Conservation (phyloP, 2,329 filamentous ascomycete species). For the Aphanocladium album region DNA sequence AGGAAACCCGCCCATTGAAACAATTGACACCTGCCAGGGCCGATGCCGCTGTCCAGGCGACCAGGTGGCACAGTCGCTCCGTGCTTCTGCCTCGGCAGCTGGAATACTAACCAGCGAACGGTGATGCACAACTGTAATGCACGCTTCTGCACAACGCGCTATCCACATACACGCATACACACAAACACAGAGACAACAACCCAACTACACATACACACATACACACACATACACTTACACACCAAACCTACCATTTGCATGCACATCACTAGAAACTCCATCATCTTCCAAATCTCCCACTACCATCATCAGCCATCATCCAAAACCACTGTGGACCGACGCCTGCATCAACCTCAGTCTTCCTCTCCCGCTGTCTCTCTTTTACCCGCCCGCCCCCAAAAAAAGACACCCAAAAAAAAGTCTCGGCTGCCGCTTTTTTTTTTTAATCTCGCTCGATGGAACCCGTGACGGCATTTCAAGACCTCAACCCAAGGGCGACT, state of each 20-base stretch:
- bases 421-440: background rate
- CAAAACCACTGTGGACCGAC: background rate
- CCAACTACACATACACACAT: too few species aligned
- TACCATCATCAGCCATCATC: background rate
- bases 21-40: background rate
- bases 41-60: conserved; percentile 3
- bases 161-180: too few species aligned
- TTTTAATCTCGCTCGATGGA: conserved; percentile 1
- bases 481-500: background rate
- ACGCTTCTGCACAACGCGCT: too few species aligned
- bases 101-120: background rate
- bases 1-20: background rate
- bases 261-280: background rate
- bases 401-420: background rate
- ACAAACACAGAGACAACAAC: too few species aligned
- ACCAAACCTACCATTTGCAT: too few species aligned
- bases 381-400: background rate
- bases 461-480: background rate
- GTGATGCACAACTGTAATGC: background rate
- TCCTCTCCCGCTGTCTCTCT: background rate
- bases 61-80: background rate
- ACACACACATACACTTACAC: too few species aligned
- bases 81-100: background rate
- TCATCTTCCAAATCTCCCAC: background rate
- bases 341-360: background rate